phyloP scores from a whole-genome alignment of 2,329 filamentous ascomycete genomes.

The Fusarium incarnatum region DNA sequence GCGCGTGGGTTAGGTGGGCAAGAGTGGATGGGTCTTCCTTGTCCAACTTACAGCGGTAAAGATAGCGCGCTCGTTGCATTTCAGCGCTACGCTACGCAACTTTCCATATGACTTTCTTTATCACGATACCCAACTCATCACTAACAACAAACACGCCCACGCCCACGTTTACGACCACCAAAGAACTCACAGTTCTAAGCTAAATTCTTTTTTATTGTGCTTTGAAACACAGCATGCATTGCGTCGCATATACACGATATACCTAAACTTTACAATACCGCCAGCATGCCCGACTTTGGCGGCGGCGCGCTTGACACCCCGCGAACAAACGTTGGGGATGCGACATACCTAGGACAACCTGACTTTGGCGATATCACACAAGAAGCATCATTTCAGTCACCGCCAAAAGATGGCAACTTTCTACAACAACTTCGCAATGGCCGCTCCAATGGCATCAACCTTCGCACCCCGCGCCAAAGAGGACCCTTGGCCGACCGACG shows the following conservation, averaged over 20 bases:
- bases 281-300: slow-evolving; percentile 71
- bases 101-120: slow-evolving; percentile 30
- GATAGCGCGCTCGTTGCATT: slow-evolving; percentile 42
- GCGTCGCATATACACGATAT: slow-evolving; percentile 26
- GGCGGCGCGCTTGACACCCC: slow-evolving; percentile 81
- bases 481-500: slow-evolving; percentile 77
- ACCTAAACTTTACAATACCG: slow-evolving; percentile 36
- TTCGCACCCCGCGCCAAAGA: slow-evolving; percentile 79
- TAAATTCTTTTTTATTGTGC: slow-evolving; percentile 3
- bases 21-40: slow-evolving; percentile 24
- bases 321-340: slow-evolving; percentile 84
- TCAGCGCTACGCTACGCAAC: slow-evolving; percentile 29
- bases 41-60: slow-evolving; percentile 33
- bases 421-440: slow-evolving; percentile 79
- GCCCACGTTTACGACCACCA: slow-evolving; percentile 13
- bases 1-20: slow-evolving; percentile 41
- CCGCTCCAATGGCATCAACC: slow-evolving; percentile 64
- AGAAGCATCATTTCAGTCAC: slow-evolving; percentile 87
- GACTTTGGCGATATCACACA: slow-evolving; percentile 84
- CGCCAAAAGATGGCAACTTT: slow-evolving; percentile 75
- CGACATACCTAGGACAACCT: slow-evolving; percentile 79
- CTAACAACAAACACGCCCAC: slow-evolving; percentile 37
- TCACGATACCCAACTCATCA: slow-evolving; percentile 31
- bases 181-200: slow-evolving; percentile 1
- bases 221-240: slow-evolving; percentile 38